Evolutionary conservation across 2,329 filamentous ascomycete genomes (phyloP), one percentile per base, ranked within the genome.

Genomic region (Penicillium brasilianum): DNA sequence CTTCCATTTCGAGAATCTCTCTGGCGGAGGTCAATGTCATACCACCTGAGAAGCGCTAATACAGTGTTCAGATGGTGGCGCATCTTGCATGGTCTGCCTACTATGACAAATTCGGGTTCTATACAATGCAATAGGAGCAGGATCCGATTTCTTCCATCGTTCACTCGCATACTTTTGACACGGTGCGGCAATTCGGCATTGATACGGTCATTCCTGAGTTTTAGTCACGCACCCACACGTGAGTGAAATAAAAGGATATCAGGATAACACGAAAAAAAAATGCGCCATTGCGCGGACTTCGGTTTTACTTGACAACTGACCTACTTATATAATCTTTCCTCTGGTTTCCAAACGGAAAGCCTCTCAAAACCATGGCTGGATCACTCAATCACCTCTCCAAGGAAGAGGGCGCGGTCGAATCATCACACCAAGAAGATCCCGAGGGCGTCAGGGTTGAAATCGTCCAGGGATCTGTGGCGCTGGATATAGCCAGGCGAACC

Each of bases 381-480:
- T 9, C 39, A 41, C 16, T 41, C 8, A 43, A 13, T 18, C 39
- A 18, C 10, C 39, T 43, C 18, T 43, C 39, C 39, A 43, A 43
- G 39, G n/a, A 62, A 9, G 57, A 60, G 10, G 60, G 36, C 13
- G 7, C 20, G 2, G 22, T 11, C 20, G 34, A 57, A 2, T 30
- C 44, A 13, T 48, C 30, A 25, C 60, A 62, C 32, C 28, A 57
- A 22, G 60, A 62, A 11, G 44, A 41, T 3, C 46, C 50, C 25
- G 60, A 60, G n/a, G 58, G 57, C 11, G 36, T 60, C 20, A 54
- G 59, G 32, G 57, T 62, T 22, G 60, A 62, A 44, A 52, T 52
- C 4, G 41, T 62, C 14, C 60, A 60, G 16, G 60, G 60, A 43
- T 62, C 60, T 34, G 41, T 62, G 58, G 60, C 53, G 41, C 34